Evolutionary conservation across 371 early-diverging fungal species (phyloP).

Genomic region (Mucor indicus): DNA sequence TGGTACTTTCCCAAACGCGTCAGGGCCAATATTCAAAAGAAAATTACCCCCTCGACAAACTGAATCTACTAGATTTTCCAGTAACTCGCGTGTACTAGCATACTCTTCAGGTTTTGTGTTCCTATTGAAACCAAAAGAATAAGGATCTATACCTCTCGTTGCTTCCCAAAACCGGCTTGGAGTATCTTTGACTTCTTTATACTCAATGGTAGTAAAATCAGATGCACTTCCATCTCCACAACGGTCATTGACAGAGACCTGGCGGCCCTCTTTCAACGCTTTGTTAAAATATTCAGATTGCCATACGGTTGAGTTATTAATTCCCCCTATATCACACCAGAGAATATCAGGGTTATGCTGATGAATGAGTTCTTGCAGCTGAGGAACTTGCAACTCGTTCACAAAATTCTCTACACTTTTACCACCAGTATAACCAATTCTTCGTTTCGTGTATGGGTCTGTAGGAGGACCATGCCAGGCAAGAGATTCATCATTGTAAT

Average conservation of each 20-base stretch:
- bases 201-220: conserved; percentile 38
- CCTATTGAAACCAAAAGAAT: conserved; percentile 36
- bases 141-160: conserved; percentile 39
- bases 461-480: conserved; percentile 33
- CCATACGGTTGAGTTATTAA: conserved; percentile 34
- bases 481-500: conserved; percentile 21
- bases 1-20: conserved; percentile 17
- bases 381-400: conserved; percentile 37
- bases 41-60: conserved; percentile 30
- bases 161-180: conserved; percentile 40
- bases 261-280: conserved; percentile 5
- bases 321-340: conserved; percentile 46
- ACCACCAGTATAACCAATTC: conserved; percentile 22
- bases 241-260: conserved; percentile 31
- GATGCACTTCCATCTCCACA: conserved; percentile 28
- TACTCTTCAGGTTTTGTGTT: conserved; percentile 26
- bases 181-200: conserved; percentile 8
- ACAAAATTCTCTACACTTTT: conserved; percentile 27
- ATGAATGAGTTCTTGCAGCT: conserved; percentile 27
- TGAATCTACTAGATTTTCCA: conserved; percentile 22
- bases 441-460: conserved; percentile 22
- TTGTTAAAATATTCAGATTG: conserved; percentile 26
- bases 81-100: conserved; percentile 14
- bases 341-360: conserved; percentile 29
- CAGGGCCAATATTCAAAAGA: conserved; percentile 32